Conservation (phyloP, 495 filamentous ascomycete genomes). For the Aspergillus leporis region DNA sequence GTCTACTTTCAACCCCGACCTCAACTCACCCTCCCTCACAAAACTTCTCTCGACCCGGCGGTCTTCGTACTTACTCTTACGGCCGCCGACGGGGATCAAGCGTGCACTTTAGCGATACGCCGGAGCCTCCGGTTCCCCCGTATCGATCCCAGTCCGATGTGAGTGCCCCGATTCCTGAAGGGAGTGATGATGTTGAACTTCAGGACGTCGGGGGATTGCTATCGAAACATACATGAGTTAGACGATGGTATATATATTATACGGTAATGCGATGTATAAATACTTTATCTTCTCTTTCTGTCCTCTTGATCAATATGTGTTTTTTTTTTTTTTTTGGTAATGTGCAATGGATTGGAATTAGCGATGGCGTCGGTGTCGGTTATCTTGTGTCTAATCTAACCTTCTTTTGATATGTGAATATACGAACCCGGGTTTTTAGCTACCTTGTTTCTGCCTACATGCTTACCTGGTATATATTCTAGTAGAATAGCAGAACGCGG, state of each 20-base stretch:
- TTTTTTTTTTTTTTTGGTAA: not conserved
- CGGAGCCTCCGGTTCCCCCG: slow-evolving; percentile 21
- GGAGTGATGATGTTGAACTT: slow-evolving; percentile 38
- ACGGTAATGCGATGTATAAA: not conserved
- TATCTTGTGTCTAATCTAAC: not conserved
- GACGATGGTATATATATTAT: not conserved
- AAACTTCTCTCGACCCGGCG: slow-evolving; percentile 14
- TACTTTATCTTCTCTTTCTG: slow-evolving; percentile 1
- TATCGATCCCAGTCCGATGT: slow-evolving; percentile 28
- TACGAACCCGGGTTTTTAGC: too few relatives aligned
- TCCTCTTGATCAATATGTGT: not conserved
- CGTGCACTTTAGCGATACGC: slow-evolving; percentile 25
- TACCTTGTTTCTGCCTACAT: too few relatives aligned
- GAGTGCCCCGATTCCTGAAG: slow-evolving; percentile 22
- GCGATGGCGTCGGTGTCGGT: slow-evolving; percentile 8
- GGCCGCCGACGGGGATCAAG: slow-evolving; percentile 15
- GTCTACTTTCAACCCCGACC: slow-evolving; percentile 40
- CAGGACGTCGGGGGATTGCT: slow-evolving; percentile 58
- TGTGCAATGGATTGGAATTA: not conserved
- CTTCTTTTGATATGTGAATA: too few relatives aligned
- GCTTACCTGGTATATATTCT: too few relatives aligned
- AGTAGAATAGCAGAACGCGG: too few relatives aligned
- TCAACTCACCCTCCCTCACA: slow-evolving; percentile 20
- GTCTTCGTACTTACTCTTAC: slow-evolving; percentile 13
- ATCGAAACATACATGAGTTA: slow-evolving; percentile 16